Evolutionary conservation across 306 rosid species (phyloP).

Genomic region (Prunus kanzakura): DNA sequence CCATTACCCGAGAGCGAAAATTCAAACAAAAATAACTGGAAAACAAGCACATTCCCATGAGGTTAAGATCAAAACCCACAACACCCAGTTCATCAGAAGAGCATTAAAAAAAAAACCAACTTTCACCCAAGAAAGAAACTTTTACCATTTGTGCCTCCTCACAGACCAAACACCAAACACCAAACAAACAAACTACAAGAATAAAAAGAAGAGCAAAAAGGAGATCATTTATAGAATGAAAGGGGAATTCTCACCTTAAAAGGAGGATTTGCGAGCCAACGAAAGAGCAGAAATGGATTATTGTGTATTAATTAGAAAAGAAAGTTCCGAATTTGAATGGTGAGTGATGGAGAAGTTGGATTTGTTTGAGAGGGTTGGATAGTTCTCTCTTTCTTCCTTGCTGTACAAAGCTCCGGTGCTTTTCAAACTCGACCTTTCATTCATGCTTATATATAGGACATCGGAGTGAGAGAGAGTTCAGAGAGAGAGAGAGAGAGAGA

Average conservation of each 20-base stretch:
- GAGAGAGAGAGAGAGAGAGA: background rate
- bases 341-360: background rate
- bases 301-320: background rate
- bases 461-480: background rate
- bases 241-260: slow-evolving; percentile 36
- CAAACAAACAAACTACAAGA: background rate
- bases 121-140: background rate
- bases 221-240: background rate
- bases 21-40: background rate
- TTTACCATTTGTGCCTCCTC: slow-evolving; percentile 18
- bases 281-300: slow-evolving; percentile 21
- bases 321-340: slow-evolving; percentile 10
- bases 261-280: slow-evolving; percentile 29
- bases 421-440: background rate
- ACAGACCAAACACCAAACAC: slow-evolving; percentile 5
- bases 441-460: background rate
- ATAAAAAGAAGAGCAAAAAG: background rate
- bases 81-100: slow-evolving; percentile 24
- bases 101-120: background rate
- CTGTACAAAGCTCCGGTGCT: slow-evolving; percentile 10
- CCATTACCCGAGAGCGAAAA: background rate
- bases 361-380: slow-evolving; percentile 1
- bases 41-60: background rate
- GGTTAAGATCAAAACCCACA: slow-evolving; percentile 16
- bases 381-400: background rate